Conservation (phyloP, 1,284 basidiomycete genomes). For the Tausonia pullulans region DNA sequence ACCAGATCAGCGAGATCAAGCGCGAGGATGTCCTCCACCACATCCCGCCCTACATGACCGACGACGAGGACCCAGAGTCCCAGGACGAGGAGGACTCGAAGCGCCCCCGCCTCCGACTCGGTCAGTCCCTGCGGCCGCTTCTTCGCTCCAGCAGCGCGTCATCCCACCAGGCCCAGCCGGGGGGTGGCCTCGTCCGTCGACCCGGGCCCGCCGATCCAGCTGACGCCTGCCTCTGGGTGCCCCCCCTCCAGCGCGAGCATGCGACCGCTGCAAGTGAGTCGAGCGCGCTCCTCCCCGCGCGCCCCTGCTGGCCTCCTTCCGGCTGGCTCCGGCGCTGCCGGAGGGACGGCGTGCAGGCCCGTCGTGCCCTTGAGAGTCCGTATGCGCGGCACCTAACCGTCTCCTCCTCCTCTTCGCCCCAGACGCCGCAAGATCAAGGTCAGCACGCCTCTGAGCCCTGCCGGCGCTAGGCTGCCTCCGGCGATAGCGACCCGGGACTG, state of each 20-base stretch:
- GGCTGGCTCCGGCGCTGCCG: too few relatives aligned
- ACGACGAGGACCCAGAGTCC: slow-evolving; percentile 15
- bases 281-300: too few relatives aligned
- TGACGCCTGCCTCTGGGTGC: not conserved
- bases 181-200: not conserved
- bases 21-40: not conserved
- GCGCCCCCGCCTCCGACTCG: slow-evolving; percentile 32
- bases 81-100: slow-evolving; percentile 25
- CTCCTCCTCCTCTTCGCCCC: not conserved
- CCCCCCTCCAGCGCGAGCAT: slow-evolving; percentile 2
- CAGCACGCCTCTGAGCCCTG: not conserved
- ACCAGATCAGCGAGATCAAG: not conserved
- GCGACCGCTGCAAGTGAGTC: slow-evolving; percentile 20
- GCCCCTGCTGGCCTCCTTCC: not conserved
- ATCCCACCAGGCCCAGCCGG: slow-evolving; percentile 21
- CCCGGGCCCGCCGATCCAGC: not conserved
- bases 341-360: too few relatives aligned
- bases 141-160: slow-evolving; percentile 15
- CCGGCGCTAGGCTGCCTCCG: not conserved
- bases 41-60: slow-evolving; percentile 4
- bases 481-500: too few relatives aligned
- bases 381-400: not conserved
- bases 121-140: slow-evolving; percentile 18
- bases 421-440: slow-evolving; percentile 21
- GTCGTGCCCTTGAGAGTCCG: not conserved